Percentiles rank a stretch among this genome's conserved stretches.
Evolutionary conservation across 75 land plant species (phyloP).

Genomic region (Picea sitchensis): DNA sequence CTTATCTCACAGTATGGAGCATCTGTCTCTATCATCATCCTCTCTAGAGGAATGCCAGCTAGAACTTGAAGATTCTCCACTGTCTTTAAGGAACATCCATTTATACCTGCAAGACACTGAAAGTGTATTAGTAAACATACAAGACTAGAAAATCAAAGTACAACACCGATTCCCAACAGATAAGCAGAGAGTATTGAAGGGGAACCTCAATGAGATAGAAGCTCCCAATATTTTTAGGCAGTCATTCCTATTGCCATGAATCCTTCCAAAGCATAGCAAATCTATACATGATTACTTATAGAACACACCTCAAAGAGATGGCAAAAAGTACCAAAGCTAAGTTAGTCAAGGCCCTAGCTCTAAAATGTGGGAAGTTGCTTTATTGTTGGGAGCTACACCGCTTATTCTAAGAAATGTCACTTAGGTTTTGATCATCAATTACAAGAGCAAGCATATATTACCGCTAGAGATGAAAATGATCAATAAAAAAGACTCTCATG

Average conservation of each 20-base stretch:
- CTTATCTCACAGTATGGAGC: slow-evolving; percentile 98
- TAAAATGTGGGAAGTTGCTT: neutral
- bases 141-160: neutral
- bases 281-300: neutral
- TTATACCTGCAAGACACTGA: slow-evolving; percentile 59
- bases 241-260: neutral
- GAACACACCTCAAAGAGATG: neutral
- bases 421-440: neutral
- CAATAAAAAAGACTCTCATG: neutral
- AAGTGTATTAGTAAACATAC: neutral
- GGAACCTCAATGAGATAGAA: neutral
- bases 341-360: neutral
- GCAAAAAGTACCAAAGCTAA: neutral
- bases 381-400: too few species aligned
- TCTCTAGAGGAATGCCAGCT: slow-evolving; percentile 69
- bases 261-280: neutral
- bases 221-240: slow-evolving; percentile 1
- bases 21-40: slow-evolving; percentile 99
- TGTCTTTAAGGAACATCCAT: slow-evolving; percentile 98
- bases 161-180: neutral
- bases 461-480: neutral
- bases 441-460: neutral
- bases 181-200: neutral
- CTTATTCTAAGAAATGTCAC: neutral
- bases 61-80: slow-evolving; percentile 81